Base-by-base conservation (phyloP, 2,329 filamentous ascomycete genomes). In the Ambrosiella cleistominuta region DNA sequence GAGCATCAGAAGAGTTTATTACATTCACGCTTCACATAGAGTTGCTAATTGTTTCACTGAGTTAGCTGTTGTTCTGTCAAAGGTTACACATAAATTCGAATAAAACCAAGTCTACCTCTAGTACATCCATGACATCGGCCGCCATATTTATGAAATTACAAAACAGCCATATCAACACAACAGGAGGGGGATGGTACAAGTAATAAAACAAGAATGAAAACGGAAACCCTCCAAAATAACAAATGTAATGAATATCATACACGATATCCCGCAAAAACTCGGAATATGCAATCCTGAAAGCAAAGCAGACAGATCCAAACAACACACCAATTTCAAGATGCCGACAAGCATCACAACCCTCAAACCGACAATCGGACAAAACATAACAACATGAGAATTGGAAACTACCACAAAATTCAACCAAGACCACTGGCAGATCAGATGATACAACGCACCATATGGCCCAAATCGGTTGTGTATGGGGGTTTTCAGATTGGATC, bases 211-310 rank as follows among this genome's bases (percentile, higher is more conserved):
- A 37, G 11, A 42, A 51, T 51, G 27, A 8, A 19, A 51, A 51
- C n/a, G 8, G 17, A 51, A 35, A 51, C 35, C 17, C 15, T 51
- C 44, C 17, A 51, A 27, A 36, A 51, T 11, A 51, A n/a, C 47
- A 51, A 51, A 8, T 11, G 35, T 1, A 11, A 11, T 19, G 27
- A 51, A 54, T 54, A 54, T 54, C 52, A 38, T 54, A 54, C 52
- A 54, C 52, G 52, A 54, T 54, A 54, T 42, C 37, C 52, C 52
- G 52, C 52, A 54, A 51, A 51, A 49, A 54, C 37, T 54, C 52
- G 52, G 52, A 54, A 54, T 51, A 54, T 54, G 38, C 52, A 54
- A 42, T 12, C 11, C 39, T 35, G 27, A 54, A 42, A 42, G 40
- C 37, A 54, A 54, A 53, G 51, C 27, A 27, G 27, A 27, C 27